Evolutionary conservation across 768 basidiomycete species (phyloP).

Genomic region (Gloeopeniophorella convolvens): DNA sequence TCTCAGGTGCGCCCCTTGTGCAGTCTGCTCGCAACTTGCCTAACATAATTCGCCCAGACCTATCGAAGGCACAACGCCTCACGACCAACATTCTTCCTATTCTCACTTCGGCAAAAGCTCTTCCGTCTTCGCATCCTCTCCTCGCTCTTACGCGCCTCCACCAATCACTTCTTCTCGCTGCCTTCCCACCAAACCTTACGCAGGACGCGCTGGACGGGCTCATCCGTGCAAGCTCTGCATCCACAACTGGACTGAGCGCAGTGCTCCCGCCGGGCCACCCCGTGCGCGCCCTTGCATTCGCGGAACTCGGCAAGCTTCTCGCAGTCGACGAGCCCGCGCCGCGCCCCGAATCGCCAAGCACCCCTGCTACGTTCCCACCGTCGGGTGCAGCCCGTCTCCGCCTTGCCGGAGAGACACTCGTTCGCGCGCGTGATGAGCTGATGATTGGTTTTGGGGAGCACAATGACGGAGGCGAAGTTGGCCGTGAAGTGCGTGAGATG

Average conservation of each 20-base stretch:
- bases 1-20: constrained; percentile 38
- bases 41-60: constrained; percentile 2
- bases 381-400: constrained; percentile 57
- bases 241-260: constrained; percentile 44
- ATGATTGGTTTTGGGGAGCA: constrained; percentile 62
- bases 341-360: constrained; percentile 12
- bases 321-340: constrained; percentile 68
- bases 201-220: constrained; percentile 56
- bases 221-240: constrained; percentile 50
- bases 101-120: constrained; percentile 49
- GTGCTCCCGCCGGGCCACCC: constrained; percentile 68
- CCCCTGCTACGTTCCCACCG: constrained; percentile 47
- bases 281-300: constrained; percentile 62
- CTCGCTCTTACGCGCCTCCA: constrained; percentile 69
- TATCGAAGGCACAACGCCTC: constrained; percentile 45
- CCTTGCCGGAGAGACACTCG: constrained; percentile 57
- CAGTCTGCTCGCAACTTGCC: not conserved
- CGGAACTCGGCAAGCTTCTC: constrained; percentile 77
- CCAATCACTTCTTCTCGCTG: constrained; percentile 55
- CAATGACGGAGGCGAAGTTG: constrained; percentile 69
- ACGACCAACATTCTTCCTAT: constrained; percentile 62
- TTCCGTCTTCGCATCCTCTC: constrained; percentile 70
- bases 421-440: constrained; percentile 55
- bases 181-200: constrained; percentile 35
- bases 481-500: constrained; percentile 51